Conservation (phyloP, 2,329 filamentous ascomycete species). For the Pseudogymnoascus sp. region DNA sequence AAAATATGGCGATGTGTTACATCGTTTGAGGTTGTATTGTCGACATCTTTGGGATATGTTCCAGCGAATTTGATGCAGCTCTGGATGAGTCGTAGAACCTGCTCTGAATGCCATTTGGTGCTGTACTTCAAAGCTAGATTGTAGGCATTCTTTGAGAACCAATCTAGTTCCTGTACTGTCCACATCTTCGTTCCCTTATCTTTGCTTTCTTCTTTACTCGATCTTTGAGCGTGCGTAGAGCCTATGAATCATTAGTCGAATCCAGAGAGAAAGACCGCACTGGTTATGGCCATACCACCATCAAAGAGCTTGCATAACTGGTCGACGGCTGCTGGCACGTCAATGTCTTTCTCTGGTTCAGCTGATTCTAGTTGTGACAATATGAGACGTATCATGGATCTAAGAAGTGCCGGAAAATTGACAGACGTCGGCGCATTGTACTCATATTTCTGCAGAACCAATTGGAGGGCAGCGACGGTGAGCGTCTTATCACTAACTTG, state of each 20-base stretch:
- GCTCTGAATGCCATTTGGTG: conserved; percentile 43
- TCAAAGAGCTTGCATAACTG: conserved; percentile 52
- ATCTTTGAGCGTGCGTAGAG: conserved; percentile 32
- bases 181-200: conserved; percentile 29
- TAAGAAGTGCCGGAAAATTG: conserved; percentile 56
- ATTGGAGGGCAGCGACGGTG: conserved; percentile 50
- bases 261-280: background rate
- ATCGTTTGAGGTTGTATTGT: conserved; percentile 37
- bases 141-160: conserved; percentile 78
- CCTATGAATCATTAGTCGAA: conserved; percentile 19
- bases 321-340: conserved; percentile 24
- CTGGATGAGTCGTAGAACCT: conserved; percentile 49
- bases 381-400: conserved; percentile 49
- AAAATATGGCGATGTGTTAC: conserved; percentile 54
- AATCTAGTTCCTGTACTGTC: conserved; percentile 56
- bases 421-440: conserved; percentile 40
- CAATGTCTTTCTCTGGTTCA: conserved; percentile 16
- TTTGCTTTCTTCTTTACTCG: conserved; percentile 33
- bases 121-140: conserved; percentile 63
- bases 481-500: conserved; percentile 53
- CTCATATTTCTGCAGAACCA: conserved; percentile 50
- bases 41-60: conserved; percentile 42
- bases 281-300: conserved; percentile 30
- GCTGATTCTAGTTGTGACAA: conserved; percentile 33
- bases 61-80: conserved; percentile 46